Evolutionary conservation across 164 flowering plant genomes (phyloP).

Genomic region (Cinnamomum chago): DNA sequence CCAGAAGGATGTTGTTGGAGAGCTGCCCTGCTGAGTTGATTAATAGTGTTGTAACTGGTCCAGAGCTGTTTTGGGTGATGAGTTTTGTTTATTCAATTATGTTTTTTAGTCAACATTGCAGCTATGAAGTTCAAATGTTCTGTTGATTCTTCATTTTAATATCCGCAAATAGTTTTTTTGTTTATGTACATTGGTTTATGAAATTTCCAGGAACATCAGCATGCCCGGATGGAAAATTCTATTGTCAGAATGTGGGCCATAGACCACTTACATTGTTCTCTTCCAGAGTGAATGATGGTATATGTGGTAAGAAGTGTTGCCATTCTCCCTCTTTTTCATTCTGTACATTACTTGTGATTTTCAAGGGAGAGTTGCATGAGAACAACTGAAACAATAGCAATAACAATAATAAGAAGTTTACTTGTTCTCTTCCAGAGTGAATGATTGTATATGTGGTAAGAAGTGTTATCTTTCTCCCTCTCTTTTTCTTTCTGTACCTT

Average conservation of each 20-base stretch:
- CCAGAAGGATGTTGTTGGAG: not conserved
- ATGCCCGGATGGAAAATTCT: conserved; percentile 77
- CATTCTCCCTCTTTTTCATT: too few relatives aligned
- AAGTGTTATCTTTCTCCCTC: not conserved
- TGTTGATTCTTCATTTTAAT: not conserved
- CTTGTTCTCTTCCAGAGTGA: conserved; percentile 73
- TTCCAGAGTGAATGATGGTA: conserved; percentile 93
- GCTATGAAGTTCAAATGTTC: not conserved
- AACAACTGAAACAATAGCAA: too few relatives aligned
- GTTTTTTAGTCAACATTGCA: not conserved
- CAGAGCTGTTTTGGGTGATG: not conserved
- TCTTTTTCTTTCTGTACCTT: too few relatives aligned
- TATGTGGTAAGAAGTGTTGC: conserved; percentile 62
- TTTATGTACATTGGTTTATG: not conserved
- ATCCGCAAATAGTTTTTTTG: not conserved
- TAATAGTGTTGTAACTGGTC: not conserved
- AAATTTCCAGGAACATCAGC: conserved; percentile 80
- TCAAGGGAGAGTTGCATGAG: too few relatives aligned
- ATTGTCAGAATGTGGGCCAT: conserved; percentile 81
- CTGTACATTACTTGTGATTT: too few relatives aligned
- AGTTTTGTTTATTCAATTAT: not conserved
- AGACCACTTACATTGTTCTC: conserved; percentile 55
- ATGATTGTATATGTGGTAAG: conserved; percentile 95
- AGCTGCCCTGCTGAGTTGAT: not conserved
- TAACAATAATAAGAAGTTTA: too few relatives aligned